Base-by-base conservation (phyloP, 257 asterid species). In the Solanum piurae region DNA sequence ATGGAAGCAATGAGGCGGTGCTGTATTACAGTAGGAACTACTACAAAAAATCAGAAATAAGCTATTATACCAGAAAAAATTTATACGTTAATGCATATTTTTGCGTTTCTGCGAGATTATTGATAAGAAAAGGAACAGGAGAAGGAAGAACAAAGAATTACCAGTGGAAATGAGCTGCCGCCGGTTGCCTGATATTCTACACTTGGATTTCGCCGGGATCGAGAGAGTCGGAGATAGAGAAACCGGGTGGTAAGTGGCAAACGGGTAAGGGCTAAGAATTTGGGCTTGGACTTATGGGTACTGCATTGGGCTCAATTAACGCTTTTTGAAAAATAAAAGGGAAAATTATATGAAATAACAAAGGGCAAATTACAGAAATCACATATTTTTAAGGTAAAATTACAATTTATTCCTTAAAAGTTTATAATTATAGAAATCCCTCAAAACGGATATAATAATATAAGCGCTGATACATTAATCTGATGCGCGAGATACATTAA, bases 111-210 rank as follows among this genome's bases (percentile, higher is more conserved):
- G 31, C 6, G 27, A 42, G 23, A 76, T n/a, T 4, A 37, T 14
- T 75, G 21, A 75, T 75, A 37, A 75, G 55, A 37, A 75, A 75
- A 76, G n/a, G 36, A 42, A 6, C 60, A 49, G 60, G 20, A n/a
- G 37, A 23, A 9, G 8, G 13, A 25, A 62, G 40, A 62, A 77
- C 21, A 60, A 88, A 86, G 58, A 64, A n/a, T 44, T 87, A 89
- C 95, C 91, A 88, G 90, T 88, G 76, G 86, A 90, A 49, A 49
- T 90, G 75, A 83, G 77, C 88, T 36, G 29, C 91, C 91, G 93
- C 91, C 92, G 86, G 62, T 23, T 86, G 52, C 87, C 88, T 86
- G 92, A 74, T 91, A 93, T 89, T 91, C 88, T 90, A 85, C 87
- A 68, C 16, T 79, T 44, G 5, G 92, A 89, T 74, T 21, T 83